Conservation (phyloP, 2,329 filamentous ascomycete species). For the Periconia sp. region DNA sequence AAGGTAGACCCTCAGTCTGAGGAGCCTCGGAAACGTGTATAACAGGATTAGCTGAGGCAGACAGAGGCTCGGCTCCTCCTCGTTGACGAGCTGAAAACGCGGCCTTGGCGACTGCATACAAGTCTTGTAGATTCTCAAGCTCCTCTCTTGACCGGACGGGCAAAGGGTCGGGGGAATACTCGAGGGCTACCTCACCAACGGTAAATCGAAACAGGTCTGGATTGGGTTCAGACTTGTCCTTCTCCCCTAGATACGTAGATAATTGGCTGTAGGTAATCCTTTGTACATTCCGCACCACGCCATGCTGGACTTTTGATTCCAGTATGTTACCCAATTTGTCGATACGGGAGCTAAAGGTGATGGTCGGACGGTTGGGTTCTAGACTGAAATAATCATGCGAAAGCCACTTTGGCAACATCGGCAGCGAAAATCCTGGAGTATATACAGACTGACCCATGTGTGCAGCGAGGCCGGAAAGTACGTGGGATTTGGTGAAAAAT, state of each 20-base stretch:
- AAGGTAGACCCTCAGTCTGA: conserved; percentile 37
- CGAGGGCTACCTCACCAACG: conserved; percentile 27
- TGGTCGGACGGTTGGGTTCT: conserved; percentile 53
- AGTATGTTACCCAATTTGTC: conserved; percentile 55
- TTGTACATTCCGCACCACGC: conserved; percentile 57
- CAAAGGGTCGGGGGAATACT: conserved; percentile 3
- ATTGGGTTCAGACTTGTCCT: conserved; percentile 17
- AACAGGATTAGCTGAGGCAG: conserved; percentile 28
- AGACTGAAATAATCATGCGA: conserved; percentile 58
- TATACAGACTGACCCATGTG: conserved; percentile 59
- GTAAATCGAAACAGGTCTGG: conserved; percentile 17
- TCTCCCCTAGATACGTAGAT: conserved; percentile 34
- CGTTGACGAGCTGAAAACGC: conserved; percentile 35
- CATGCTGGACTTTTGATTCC: conserved; percentile 57
- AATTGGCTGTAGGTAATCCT: conserved; percentile 52
- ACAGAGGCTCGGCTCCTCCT: conserved; percentile 40
- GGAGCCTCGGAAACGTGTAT: conserved; percentile 41
- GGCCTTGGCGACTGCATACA: conserved; percentile 39
- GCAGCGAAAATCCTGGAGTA: conserved; percentile 58
- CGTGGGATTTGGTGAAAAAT: conserved; percentile 61
- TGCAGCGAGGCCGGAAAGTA: conserved; percentile 63
- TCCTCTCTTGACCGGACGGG: conserved; percentile 23
- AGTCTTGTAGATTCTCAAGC: conserved; percentile 34
- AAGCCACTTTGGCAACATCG: conserved; percentile 57
- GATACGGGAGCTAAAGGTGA: conserved; percentile 63